Evolutionary conservation across 257 asterid genomes (phyloP).

Genomic region (Coffea canephora): DNA sequence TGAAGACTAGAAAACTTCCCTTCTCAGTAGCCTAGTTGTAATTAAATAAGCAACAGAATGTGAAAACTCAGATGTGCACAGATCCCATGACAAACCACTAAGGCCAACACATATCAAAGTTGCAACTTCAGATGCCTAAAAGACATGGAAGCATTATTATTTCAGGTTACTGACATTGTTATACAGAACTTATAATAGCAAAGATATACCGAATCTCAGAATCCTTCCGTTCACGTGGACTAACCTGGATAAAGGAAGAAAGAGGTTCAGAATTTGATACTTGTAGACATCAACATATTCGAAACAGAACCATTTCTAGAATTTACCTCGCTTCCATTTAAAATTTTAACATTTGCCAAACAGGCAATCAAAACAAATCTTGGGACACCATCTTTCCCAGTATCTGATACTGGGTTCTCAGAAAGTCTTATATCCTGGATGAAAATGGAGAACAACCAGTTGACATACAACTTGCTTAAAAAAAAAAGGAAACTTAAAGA

Average conservation of each 20-base stretch:
- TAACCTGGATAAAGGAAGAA: slow-evolving; percentile 50
- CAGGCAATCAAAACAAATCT: slow-evolving; percentile 87
- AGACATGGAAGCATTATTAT: not conserved
- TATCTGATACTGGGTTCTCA: slow-evolving; percentile 82
- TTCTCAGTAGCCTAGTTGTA: not conserved
- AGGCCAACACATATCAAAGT: not conserved
- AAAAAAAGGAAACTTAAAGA: not conserved
- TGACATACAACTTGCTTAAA: not conserved
- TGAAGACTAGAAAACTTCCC: not conserved
- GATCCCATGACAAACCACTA: not conserved
- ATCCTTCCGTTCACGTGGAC: slow-evolving; percentile 86
- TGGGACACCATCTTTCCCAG: slow-evolving; percentile 69
- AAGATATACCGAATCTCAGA: slow-evolving; percentile 84
- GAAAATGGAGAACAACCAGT: slow-evolving; percentile 8
- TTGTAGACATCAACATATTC: slow-evolving; percentile 7
- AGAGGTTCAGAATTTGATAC: slow-evolving; percentile 21
- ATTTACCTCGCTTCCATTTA: slow-evolving; percentile 90
- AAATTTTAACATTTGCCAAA: slow-evolving; percentile 57
- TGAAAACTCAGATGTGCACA: not conserved
- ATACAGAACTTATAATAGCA: slow-evolving; percentile 19
- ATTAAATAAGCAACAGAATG: too few relatives aligned
- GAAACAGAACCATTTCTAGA: slow-evolving; percentile 12
- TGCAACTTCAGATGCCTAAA: not conserved
- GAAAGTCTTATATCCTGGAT: slow-evolving; percentile 81
- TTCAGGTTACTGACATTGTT: not conserved